phyloP scores from a whole-genome alignment of 2,329 filamentous ascomycete species.

The Cercospora sp. region DNA sequence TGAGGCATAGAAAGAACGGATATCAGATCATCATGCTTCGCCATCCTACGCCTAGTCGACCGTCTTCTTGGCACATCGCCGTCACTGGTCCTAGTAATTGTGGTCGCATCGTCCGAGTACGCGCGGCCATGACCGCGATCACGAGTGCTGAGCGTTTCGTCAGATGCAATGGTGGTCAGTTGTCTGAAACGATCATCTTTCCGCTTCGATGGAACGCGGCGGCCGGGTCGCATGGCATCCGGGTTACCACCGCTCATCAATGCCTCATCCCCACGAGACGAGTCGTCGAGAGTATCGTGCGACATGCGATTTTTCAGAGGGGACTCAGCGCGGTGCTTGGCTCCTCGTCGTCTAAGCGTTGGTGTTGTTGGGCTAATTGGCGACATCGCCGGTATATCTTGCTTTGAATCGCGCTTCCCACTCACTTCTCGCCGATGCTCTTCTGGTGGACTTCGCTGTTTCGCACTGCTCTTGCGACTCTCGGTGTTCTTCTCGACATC shows the following conservation, averaged over 20 bases:
- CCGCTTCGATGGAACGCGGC: constrained; percentile 17
- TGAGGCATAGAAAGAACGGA: constrained; percentile 75
- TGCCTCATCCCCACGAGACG: constrained; percentile 13
- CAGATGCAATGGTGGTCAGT: constrained; percentile 60
- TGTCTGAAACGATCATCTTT: constrained; percentile 35
- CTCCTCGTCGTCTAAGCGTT: constrained; percentile 39
- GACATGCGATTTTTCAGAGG: constrained; percentile 41
- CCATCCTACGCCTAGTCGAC: constrained; percentile 59
- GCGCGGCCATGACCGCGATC: constrained; percentile 27
- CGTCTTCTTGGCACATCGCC: constrained; percentile 35
- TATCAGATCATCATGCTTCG: constrained; percentile 90
- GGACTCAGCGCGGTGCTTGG: constrained; percentile 43
- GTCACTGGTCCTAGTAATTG: constrained; percentile 33
- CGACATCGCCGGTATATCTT: neutral
- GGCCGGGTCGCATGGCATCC: constrained; percentile 12
- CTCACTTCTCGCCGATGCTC: constrained; percentile 22
- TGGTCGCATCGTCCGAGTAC: constrained; percentile 35
- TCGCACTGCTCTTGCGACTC: constrained; percentile 25
- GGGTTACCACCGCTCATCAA: constrained; percentile 27
- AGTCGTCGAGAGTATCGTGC: constrained; percentile 19
- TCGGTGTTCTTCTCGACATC: constrained; percentile 18
- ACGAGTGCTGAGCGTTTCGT: constrained; percentile 50
- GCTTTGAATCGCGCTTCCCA: constrained; percentile 14
- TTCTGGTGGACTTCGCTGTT: constrained; percentile 25
- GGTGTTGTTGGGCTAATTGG: constrained; percentile 24